These are phyloP conservation scores for Omphalotus guepiniiformis DNA, from an alignment of 768 basidiomycete species.

Conservation along the genomic window DNA sequence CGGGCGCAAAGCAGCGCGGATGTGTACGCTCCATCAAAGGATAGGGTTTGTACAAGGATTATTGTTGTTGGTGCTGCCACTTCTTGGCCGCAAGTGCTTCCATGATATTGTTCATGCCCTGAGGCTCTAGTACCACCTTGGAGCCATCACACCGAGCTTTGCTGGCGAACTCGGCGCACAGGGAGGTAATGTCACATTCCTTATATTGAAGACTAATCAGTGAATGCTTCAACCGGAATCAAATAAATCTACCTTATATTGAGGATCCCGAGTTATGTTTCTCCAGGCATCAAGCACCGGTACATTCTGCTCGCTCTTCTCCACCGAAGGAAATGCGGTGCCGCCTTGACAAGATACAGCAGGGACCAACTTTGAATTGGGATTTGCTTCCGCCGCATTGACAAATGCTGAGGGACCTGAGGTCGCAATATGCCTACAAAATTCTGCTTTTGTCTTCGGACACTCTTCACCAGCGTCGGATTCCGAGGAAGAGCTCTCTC, in stretches of 20 bases:
- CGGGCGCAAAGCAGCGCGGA: no score
- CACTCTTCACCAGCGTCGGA: slow-evolving; percentile 32
- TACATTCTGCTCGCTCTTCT: slow-evolving; percentile 67
- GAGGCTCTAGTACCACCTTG: slow-evolving; percentile 71
- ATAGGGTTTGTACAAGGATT: no score
- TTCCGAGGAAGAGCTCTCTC: slow-evolving; percentile 20
- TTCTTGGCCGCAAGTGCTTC: slow-evolving; percentile 28
- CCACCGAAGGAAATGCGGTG: slow-evolving; percentile 63
- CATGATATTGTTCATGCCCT: slow-evolving; percentile 44
- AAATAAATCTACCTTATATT: slow-evolving; percentile 59
- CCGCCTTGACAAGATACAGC: slow-evolving; percentile 59
- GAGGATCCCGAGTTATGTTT: slow-evolving; percentile 67
- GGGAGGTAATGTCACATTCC: slow-evolving; percentile 74
- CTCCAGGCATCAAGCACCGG: slow-evolving; percentile 80
- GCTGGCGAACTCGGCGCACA: slow-evolving; percentile 74
- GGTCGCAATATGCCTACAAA: slow-evolving; percentile 44
- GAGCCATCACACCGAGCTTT: slow-evolving; percentile 85
- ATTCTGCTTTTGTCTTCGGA: slow-evolving; percentile 53
- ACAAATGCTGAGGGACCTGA: slow-evolving; percentile 64
- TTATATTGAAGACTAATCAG: slow-evolving; percentile 22
- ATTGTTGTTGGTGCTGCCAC: background rate
- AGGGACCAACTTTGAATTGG: slow-evolving; percentile 40
- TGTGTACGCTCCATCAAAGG: no score
- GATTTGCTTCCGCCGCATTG: slow-evolving; percentile 34
- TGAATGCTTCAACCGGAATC: background rate